Evolutionary conservation across 2,329 filamentous ascomycete genomes (phyloP), one percentile per base, ranked within the genome.

Genomic region (Fusarium hostae): DNA sequence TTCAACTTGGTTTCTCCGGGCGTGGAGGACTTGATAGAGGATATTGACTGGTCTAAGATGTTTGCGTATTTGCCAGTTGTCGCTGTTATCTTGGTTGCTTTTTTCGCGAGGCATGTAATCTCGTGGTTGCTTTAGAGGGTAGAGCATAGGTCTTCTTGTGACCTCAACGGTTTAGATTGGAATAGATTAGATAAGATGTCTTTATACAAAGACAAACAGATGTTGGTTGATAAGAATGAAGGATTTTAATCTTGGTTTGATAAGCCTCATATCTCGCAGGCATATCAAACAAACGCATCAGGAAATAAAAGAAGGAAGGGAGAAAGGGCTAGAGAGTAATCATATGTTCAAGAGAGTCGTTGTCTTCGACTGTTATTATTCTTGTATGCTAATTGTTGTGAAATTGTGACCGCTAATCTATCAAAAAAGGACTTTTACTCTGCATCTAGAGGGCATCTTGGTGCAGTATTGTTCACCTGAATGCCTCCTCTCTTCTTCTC

Each of bases 401-500:
- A 28, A 59, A 20, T 51, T 45, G 44, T 63, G 8, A 16, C 9
- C 52, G 15, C 69, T 48, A 55, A 63, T 54, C 54, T 51, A 71
- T 65, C 45, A 65, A 63, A 35, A 26, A 35, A n/a, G 44, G 30
- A 55, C 59, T 47, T 57, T 77, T 88, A 95, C 81, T 95, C 93
- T 0, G 92, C 93, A 83, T 95, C 93, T 52, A 94, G 83, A 13
- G 91, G 91, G 44, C 91, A 92, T 55, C 90, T 88, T 2, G 94
- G 94, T 12, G 91, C 84, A 30, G 87, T 92, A 79, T 97, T 89
- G 80, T 97, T 89, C 5, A 97, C 94, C 83, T 97, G 94, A 72
- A 97, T 93, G 0, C 94, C 94, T 11, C 94, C 94, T 22, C 94
- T 87, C 88, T 97, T 97, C 88, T 93, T 93, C 86, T 96, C 92